Base-by-base conservation (phyloP, 176 grass and related monocot genomes). In the Eleusine coracana region DNA sequence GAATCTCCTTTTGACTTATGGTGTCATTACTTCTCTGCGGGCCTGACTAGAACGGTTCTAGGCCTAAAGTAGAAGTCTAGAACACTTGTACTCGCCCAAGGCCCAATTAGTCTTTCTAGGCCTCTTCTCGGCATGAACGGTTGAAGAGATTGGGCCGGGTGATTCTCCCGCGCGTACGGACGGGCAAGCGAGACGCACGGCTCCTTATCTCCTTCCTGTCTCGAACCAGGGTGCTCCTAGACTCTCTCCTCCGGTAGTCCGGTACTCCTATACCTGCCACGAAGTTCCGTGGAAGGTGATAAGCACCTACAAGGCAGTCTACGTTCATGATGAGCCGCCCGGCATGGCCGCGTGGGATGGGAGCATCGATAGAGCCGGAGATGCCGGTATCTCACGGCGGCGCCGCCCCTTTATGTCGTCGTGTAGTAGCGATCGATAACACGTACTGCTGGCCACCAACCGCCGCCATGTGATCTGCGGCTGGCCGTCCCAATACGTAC, bases 381-480 rank as follows among this genome's bases (percentile, higher is more conserved):
- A 51, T 37, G 8, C 45, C 21, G 12, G 77, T 50, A 58, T 63
- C 37, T 7, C 38, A 27, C 56, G 66, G 66, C 66, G 74, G 25
- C 67, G 86, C 20, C 86, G 76, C 54, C 45, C 17, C 16, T 2
- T 16, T 11, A 36, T 9, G 49, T 1, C 59, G 74, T 88, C 86
- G 29, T 28, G 74, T 83, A 76, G 74, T 83, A 76, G 70, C 76
- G 77, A 81, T 78, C 0, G 6, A 23, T 10, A 25, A 23, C 56
- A 59, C 2, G 31, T 34, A 34, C 31, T 11, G 3, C 1, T 58
- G 80, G 8, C 34, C 4, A 41, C 77, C 77, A 82, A 42, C 86
- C 1, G 68, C 68, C 40, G 34, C 86, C 81, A 84, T 84, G 86
- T 88, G 87, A 88, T 88, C 81, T 56, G 74, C 59, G 58, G 4